Evolutionary conservation across 495 filamentous ascomycete species (phyloP).

Genomic region (Aspergillus sclerotiicarbonarius): DNA sequence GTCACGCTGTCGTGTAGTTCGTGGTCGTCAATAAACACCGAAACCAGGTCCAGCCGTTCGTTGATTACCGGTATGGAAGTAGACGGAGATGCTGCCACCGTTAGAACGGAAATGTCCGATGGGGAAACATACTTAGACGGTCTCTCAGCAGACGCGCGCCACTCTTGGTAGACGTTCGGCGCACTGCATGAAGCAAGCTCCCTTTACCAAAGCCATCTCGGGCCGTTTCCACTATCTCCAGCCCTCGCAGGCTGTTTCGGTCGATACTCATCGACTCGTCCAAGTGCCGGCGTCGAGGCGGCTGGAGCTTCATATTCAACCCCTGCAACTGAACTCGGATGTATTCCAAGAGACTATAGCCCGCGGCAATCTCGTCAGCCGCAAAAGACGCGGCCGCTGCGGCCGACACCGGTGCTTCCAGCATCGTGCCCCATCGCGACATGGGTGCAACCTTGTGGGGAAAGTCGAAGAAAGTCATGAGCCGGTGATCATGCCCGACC

Average conservation of each 20-base stretch:
- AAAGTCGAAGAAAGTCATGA: slow-evolving; percentile 44
- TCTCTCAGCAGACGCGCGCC: slow-evolving; percentile 78
- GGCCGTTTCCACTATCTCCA: slow-evolving; percentile 85
- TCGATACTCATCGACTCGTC: slow-evolving; percentile 87
- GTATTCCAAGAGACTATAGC: slow-evolving; percentile 75
- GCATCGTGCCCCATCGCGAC: slow-evolving; percentile 69
- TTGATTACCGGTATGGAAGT: slow-evolving; percentile 79
- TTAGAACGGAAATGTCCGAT: not conserved
- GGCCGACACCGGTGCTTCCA: slow-evolving; percentile 61
- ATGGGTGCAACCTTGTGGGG: slow-evolving; percentile 40
- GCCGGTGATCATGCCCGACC: slow-evolving; percentile 42
- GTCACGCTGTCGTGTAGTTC: slow-evolving; percentile 65
- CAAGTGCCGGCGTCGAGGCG: slow-evolving; percentile 67
- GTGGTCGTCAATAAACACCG: slow-evolving; percentile 61
- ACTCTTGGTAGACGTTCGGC: slow-evolving; percentile 85
- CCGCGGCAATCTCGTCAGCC: slow-evolving; percentile 56
- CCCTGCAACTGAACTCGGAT: slow-evolving; percentile 75
- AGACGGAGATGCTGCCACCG: slow-evolving; percentile 65
- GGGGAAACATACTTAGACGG: slow-evolving; percentile 64
- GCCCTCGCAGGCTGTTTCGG: slow-evolving; percentile 79
- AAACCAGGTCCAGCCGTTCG: slow-evolving; percentile 76
- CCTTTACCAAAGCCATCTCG: slow-evolving; percentile 71
- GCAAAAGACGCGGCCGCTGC: slow-evolving; percentile 42
- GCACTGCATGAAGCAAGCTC: slow-evolving; percentile 83
- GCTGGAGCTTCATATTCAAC: slow-evolving; percentile 78